phyloP scores from a whole-genome alignment of 148 eudicot species.

The Chenopodium quinoa region DNA sequence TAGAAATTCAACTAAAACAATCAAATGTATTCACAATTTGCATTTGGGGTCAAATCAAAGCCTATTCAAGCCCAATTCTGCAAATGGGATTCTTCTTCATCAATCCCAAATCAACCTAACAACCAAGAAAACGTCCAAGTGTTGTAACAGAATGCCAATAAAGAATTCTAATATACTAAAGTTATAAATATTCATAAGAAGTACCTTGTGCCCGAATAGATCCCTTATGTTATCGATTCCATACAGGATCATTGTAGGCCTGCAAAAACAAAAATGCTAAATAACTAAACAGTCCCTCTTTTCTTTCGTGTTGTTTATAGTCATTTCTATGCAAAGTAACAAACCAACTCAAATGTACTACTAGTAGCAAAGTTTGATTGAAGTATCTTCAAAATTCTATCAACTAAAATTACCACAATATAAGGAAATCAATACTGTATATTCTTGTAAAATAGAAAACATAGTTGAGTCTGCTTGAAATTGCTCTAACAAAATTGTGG shows the following conservation, averaged over 20 bases:
- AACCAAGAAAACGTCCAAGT: constrained; percentile 8
- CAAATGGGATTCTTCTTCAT: constrained; percentile 77
- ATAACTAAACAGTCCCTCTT: background rate
- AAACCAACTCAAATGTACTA: too few relatives aligned
- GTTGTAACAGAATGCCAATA: background rate
- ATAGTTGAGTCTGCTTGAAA: background rate
- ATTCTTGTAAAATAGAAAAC: background rate
- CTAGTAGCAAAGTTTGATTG: too few relatives aligned
- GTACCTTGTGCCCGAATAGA: constrained; percentile 94
- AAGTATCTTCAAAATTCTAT: too few relatives aligned
- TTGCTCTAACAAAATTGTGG: background rate
- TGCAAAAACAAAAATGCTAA: constrained; percentile 21
- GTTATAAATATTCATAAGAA: background rate
- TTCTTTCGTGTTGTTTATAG: too few relatives aligned
- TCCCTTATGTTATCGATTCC: constrained; percentile 84
- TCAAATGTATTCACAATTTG: background rate
- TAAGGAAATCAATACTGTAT: background rate
- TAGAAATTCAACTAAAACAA: background rate
- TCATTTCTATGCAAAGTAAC: too few relatives aligned
- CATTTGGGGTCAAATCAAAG: background rate
- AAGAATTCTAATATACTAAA: background rate
- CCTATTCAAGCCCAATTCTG: constrained; percentile 54
- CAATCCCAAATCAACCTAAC: constrained; percentile 77
- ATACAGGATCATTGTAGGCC: constrained; percentile 87
- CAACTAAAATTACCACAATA: background rate